These are phyloP conservation scores for Pulveroboletus ravenelii DNA, from an alignment of 768 basidiomycete species.

Conservation along the genomic window DNA sequence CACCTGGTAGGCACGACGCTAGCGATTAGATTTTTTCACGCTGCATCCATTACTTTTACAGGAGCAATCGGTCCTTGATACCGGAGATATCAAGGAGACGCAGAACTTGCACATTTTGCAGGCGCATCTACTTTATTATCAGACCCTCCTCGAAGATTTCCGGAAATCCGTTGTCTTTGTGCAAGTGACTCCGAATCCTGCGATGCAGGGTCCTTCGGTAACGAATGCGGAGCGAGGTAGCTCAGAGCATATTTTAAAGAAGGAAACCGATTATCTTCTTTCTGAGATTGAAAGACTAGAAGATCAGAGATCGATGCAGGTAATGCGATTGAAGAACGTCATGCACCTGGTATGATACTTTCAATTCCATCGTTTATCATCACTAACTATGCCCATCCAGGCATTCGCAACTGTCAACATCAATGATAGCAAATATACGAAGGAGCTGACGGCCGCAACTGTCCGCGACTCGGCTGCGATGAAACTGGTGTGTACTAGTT, in stretches of 20 bases:
- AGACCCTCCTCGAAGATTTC: slow-evolving; percentile 50
- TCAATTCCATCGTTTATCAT: not conserved
- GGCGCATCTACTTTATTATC: slow-evolving; percentile 55
- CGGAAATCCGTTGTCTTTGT: slow-evolving; percentile 49
- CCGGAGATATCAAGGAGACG: slow-evolving; percentile 41
- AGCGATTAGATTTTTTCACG: not conserved
- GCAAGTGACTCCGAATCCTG: slow-evolving; percentile 44
- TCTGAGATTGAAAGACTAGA: slow-evolving; percentile 49
- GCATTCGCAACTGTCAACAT: slow-evolving; percentile 60
- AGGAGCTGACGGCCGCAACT: slow-evolving; percentile 43
- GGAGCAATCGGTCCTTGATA: slow-evolving; percentile 43
- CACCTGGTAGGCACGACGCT: slow-evolving; percentile 37
- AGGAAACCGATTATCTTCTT: slow-evolving; percentile 44
- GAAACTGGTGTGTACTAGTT: slow-evolving; percentile 26
- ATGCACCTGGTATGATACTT: slow-evolving; percentile 28
- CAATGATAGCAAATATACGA: slow-evolving; percentile 49
- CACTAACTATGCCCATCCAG: slow-evolving; percentile 25
- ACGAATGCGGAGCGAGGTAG: slow-evolving; percentile 2
- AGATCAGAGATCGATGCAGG: slow-evolving; percentile 27
- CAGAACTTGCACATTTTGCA: slow-evolving; percentile 52
- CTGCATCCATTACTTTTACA: slow-evolving; percentile 14
- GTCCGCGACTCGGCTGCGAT: slow-evolving; percentile 40
- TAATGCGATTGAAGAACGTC: slow-evolving; percentile 29
- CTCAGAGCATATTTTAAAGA: slow-evolving; percentile 36
- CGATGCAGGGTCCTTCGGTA: slow-evolving; percentile 20